These are phyloP conservation scores for Quercus berberidifolia DNA, from an alignment of 306 rosid species.

Conservation along the genomic window DNA sequence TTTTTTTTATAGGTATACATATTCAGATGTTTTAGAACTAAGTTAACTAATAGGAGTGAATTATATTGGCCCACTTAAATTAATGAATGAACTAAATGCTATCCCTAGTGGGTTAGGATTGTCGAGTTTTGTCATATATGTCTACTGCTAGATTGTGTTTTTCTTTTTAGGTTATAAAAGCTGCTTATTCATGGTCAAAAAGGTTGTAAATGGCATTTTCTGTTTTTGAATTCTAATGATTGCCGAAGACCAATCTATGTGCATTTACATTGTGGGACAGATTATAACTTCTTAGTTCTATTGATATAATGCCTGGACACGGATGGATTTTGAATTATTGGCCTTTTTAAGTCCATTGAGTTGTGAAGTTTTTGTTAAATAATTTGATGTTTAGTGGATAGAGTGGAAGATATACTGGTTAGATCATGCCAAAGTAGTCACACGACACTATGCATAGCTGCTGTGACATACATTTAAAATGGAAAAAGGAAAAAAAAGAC, in stretches of 20 bases:
- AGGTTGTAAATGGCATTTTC: not conserved
- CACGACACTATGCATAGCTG: not conserved
- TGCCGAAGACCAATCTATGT: not conserved
- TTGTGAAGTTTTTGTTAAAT: not conserved
- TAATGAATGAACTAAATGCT: not conserved
- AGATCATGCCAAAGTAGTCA: not conserved
- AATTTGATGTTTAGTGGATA: not conserved
- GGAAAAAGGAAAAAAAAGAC: not conserved
- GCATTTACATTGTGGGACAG: not conserved
- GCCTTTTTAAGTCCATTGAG: not conserved
- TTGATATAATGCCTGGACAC: not conserved
- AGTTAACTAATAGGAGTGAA: not conserved
- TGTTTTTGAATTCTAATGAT: not conserved
- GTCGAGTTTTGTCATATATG: not conserved
- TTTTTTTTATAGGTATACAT: too few species aligned
- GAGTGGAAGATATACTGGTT: not conserved
- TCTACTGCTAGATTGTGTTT: not conserved
- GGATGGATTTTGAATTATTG: not conserved
- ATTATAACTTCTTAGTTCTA: not conserved
- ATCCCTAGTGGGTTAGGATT: not conserved
- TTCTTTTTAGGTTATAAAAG: not conserved
- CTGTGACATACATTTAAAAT: not conserved
- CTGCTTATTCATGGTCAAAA: not conserved
- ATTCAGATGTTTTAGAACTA: not conserved
- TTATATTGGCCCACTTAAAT: not conserved